Evolutionary conservation across 352 stramenopile species (phyloP).

Genomic region (Globisporangium cylindrosporum): DNA sequence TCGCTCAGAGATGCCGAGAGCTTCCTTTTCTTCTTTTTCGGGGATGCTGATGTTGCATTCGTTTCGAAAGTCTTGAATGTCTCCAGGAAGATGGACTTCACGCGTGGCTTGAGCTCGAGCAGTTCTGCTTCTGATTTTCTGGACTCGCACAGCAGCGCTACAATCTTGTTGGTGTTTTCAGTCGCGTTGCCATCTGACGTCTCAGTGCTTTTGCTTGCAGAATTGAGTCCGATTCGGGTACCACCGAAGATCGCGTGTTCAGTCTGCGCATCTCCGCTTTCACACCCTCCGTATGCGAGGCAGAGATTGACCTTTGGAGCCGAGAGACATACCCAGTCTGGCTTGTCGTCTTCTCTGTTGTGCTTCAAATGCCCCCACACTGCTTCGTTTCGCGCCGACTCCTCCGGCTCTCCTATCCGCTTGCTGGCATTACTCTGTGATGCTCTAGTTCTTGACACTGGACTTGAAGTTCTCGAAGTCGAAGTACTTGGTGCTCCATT

Average conservation of each 20-base stretch:
- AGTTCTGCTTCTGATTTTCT: constrained; percentile 18
- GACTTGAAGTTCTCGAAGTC: constrained; percentile 18
- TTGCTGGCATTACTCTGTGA: constrained; percentile 6
- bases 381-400: constrained; percentile 9
- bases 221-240: constrained; percentile 9
- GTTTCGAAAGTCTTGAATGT: constrained; percentile 45
- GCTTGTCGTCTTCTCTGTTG: constrained; percentile 20
- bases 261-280: constrained; percentile 18
- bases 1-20: constrained; percentile 6
- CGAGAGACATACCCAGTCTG: constrained; percentile 32
- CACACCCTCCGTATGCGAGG: constrained; percentile 40
- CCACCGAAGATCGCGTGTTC: constrained; percentile 2
- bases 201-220: background rate
- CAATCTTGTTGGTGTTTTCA: constrained; percentile 1
- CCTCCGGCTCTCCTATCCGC: constrained; percentile 1
- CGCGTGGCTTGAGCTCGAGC: constrained; percentile 27
- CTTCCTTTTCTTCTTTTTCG: constrained; percentile 61
- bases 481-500: constrained; percentile 3
- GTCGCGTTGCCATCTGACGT: background rate
- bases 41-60: constrained; percentile 10
- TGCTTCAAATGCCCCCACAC: constrained; percentile 25
- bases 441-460: constrained; percentile 1
- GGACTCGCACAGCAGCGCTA: constrained; percentile 8
- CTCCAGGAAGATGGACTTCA: constrained; percentile 26
- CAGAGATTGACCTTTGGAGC: constrained; percentile 46